Base-by-base conservation (phyloP, 371 early-diverging fungal genomes). In the Mucor mucedo region DNA sequence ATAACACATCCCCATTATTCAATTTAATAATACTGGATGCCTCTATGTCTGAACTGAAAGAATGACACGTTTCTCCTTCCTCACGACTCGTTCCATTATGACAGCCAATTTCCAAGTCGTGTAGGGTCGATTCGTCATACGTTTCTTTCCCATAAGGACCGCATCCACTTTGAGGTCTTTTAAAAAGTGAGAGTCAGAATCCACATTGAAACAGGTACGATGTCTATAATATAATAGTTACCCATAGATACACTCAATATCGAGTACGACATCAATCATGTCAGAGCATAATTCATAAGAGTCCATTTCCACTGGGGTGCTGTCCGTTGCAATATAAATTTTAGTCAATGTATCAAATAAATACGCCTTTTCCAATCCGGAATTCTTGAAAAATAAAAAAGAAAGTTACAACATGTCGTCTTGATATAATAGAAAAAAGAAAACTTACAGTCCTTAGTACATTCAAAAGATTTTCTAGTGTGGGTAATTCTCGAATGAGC, bases 351-450 rank as follows among this genome's bases (percentile, higher is more conserved):
- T 84, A 72, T 97, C 98, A 65, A 97, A 95, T 47, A 97, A 76
- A 70, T 94, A 97, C 7, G 94, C 95, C 72, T 97, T 97, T 66
- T 97, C 98, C 63, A 97, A 90, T 13, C 91, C 92, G 13, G 96
- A 94, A 69, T 93, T 95, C 91, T 95, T 66, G 28, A 5, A 49
- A 5, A 38, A 21, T 14, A 28, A 54, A 39, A 14, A 16, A 39
- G 13, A 54, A 8, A 5, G n/a, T 5, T 21, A 7, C 9, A 47
- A 27, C 4, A 5, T 21, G 21, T 21, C 21, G 21, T 21, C 21
- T 21, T 21, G 1, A 21, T 21, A 21, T 21, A 11, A 29, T 13
- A 41, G n/a, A 13, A 14, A 14, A 52, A 32, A 60, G 8, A 32
- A 41, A 11, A 53, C 33, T 49, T 53, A 53, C 93, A 60, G 91